These are phyloP conservation scores for Scutellaria barbata DNA, from an alignment of 257 asterid species.

Conservation along the genomic window DNA sequence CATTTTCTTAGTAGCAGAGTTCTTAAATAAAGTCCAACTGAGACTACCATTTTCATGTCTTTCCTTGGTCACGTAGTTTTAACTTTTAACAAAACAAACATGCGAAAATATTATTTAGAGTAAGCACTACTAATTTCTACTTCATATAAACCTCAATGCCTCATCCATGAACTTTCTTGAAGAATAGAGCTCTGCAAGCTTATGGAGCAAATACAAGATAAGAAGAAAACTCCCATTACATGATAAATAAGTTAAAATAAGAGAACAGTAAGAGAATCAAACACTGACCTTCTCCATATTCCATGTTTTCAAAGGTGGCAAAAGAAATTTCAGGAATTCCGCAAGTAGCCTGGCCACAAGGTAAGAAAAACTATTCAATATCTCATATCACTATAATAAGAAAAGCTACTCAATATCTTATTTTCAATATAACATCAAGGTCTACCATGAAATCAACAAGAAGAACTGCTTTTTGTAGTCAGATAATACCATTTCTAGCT, in stretches of 20 bases:
- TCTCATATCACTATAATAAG: constrained; percentile 9
- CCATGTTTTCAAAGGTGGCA: constrained; percentile 97
- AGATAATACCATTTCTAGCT: constrained; percentile 13
- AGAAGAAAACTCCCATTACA: constrained; percentile 21
- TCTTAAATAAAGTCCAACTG: neutral
- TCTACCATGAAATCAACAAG: constrained; percentile 27
- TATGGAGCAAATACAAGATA: constrained; percentile 5
- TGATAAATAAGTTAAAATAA: constrained; percentile 26
- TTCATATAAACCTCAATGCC: constrained; percentile 28
- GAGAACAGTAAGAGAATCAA: constrained; percentile 32
- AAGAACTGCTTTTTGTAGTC: constrained; percentile 14
- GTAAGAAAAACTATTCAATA: constrained; percentile 29
- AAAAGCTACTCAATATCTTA: neutral
- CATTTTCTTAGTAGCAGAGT: constrained; percentile 1
- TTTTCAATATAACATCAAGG: constrained; percentile 18
- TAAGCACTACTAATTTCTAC: constrained; percentile 19
- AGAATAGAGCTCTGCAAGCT: constrained; percentile 13
- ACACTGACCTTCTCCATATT: constrained; percentile 88
- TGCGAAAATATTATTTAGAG: constrained; percentile 1
- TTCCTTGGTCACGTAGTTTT: constrained; percentile 17
- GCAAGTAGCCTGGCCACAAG: constrained; percentile 77
- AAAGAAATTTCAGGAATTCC: constrained; percentile 95
- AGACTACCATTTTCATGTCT: constrained; percentile 18
- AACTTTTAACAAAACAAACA: constrained; percentile 13
- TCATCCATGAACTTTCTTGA: constrained; percentile 21